Percentiles rank a stretch among this genome's conserved stretches.
Conservation (phyloP, 352 stramenopile species). For the Phytophthora litchii region DNA sequence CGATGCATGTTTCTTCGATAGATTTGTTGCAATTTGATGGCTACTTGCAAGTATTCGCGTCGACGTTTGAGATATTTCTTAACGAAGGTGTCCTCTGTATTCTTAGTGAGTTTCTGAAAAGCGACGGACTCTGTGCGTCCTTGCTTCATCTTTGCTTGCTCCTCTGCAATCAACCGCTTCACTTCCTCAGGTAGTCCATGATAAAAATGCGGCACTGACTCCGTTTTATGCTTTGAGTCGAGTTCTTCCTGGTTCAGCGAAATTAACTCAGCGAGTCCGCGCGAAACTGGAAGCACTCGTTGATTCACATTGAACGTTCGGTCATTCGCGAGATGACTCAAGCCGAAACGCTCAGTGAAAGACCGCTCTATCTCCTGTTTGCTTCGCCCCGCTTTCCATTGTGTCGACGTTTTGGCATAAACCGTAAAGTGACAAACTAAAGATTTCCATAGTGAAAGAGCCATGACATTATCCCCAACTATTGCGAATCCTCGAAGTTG, state of each 20-base stretch:
- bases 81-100: constrained; percentile 60
- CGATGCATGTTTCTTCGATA: constrained; percentile 52
- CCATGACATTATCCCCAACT: constrained; percentile 38
- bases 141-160: constrained; percentile 40
- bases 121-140: constrained; percentile 16
- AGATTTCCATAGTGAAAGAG: constrained; percentile 49
- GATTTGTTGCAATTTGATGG: constrained; percentile 60
- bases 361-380: constrained; percentile 24
- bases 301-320: constrained; percentile 48
- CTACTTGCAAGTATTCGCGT: constrained; percentile 48
- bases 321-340: constrained; percentile 60
- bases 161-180: constrained; percentile 74
- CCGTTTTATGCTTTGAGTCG: constrained; percentile 18
- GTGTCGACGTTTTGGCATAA: constrained; percentile 47
- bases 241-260: constrained; percentile 52
- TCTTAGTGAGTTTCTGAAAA: constrained; percentile 53
- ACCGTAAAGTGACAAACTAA: constrained; percentile 51
- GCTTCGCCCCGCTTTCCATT: constrained; percentile 43
- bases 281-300: constrained; percentile 38
- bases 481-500: constrained; percentile 44
- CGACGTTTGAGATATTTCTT: constrained; percentile 65
- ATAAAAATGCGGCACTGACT: constrained; percentile 76
- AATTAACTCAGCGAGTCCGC: constrained; percentile 43
- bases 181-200: constrained; percentile 73
- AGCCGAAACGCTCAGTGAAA: constrained; percentile 60